Base-by-base conservation (phyloP, 306 rosid genomes). In the Prunus padus region DNA sequence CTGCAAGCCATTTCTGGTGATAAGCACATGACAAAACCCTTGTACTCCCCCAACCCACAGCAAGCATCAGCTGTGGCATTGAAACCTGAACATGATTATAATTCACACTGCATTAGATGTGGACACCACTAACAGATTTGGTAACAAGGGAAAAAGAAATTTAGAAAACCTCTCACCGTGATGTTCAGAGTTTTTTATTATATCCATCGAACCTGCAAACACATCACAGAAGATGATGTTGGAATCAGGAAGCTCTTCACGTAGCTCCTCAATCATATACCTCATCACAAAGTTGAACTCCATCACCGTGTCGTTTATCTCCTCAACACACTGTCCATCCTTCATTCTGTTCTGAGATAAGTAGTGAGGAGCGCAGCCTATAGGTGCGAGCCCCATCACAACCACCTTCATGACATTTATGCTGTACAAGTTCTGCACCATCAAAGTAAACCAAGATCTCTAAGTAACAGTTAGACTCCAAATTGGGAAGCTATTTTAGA, bases 301-400 rank as follows among this genome's bases (percentile, higher is more conserved):
- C 81, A 88, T 69, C 31, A 85, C 91, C 90, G 92, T 90, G 84
- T 90, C 81, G 80, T 94, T 92, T 77, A 94, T 86, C 76, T 82
- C 89, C 47, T 88, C 93, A 65, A 86, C 59, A 56, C 98, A 92
- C 74, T 82, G 93, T 37, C 96, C 97, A 59, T 90, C 81, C 72
- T 63, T 69, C 78, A 84, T 83, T 49, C 76, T 55, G 65, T 87
- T 89, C 72, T 79, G 78, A 91, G 92, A 94, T 80, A 94, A 30
- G 83, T 86, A 90, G 85, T 84, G 85, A 72, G 98, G 98, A 15
- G 92, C 90, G 76, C 96, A 94, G 8, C 98, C 98, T 74, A 94
- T 92, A 19, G 96, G 98, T 31, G 98, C 85, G 72, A 94, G 89
- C 78, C 98, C 97, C 83, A 81, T 86, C 61, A 95, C 80, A 77